A percentile compares a stretch with the other conserved stretches of the same genome.
Evolutionary conservation across 1,284 basidiomycete genomes (phyloP).

Genomic region (Malassezia sympodialis): DNA sequence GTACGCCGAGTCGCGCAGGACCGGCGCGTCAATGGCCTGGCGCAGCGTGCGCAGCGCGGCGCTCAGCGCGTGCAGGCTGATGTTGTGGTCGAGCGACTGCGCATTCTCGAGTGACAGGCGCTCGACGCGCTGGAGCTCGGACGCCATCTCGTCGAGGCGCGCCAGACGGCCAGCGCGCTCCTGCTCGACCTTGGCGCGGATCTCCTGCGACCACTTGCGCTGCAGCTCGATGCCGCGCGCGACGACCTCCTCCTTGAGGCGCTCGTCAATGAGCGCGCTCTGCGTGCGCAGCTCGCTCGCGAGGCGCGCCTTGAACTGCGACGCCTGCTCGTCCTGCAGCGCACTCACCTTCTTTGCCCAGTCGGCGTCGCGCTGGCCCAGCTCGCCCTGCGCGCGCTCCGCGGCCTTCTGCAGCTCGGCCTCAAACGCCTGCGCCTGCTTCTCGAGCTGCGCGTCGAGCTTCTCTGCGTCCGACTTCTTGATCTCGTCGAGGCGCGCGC

Average conservation of each 20-base stretch:
- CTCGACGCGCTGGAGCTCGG: conserved; percentile 80
- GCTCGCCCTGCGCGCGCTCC: conserved; percentile 69
- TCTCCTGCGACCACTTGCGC: conserved; percentile 86
- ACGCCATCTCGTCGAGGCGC: conserved; percentile 83
- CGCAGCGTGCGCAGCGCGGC: conserved; percentile 48
- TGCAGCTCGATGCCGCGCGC: conserved; percentile 95
- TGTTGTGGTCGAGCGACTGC: conserved; percentile 74
- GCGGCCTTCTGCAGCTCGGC: conserved; percentile 71
- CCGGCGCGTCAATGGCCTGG: conserved; percentile 53
- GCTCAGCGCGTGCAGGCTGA: conserved; percentile 65
- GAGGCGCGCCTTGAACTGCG: conserved; percentile 74
- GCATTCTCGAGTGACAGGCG: conserved; percentile 83
- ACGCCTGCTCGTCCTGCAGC: conserved; percentile 65
- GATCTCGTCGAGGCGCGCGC: conserved; percentile 65
- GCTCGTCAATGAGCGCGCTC: conserved; percentile 73
- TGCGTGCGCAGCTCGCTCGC: conserved; percentile 77
- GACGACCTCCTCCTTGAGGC: conserved; percentile 85
- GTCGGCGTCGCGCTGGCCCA: conserved; percentile 73
- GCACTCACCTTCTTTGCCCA: conserved; percentile 73
- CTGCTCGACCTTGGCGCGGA: conserved; percentile 89
- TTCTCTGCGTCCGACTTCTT: conserved; percentile 69
- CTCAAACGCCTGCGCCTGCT: conserved; percentile 64
- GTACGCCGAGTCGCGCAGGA: conserved; percentile 48
- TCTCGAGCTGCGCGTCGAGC: conserved; percentile 61
- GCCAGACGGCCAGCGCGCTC: conserved; percentile 90